Base-by-base conservation (phyloP, 2,329 filamentous ascomycete genomes). In the Verticillium zaregamsianum region DNA sequence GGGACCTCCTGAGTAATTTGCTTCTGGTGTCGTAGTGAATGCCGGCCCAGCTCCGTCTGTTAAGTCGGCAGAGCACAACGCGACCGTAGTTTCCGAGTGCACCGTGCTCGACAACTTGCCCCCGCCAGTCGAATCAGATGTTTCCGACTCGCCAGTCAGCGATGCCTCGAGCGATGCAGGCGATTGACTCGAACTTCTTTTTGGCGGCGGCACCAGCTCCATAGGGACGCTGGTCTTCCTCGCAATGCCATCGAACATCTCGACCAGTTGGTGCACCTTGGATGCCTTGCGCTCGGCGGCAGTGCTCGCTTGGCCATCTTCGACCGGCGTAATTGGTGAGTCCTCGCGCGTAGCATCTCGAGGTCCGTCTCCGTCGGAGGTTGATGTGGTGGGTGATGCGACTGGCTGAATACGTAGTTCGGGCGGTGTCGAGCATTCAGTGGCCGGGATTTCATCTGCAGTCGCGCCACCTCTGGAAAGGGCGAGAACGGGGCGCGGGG, bases 201-300 rank as follows among this genome's bases (percentile, higher is more conserved):
- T 55, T 20, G 56, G 31, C 37, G 31, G 32, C 12, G 23, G 31
- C 9, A 40, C 25, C 3, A 56, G 52, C 35, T 65, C 62, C 3
- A 55, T 60, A 3, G 55, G 56, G 33, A 45, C 15, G 20, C 32
- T 58, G 37, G 23, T 66, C 32, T 59, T 65, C 59, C 66, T 74
- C 0, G 72, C 66, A 14, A 84, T 74, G 3, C 77, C 79, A 62
- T 86, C 81, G 57, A 77, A 83, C 72, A 80, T 77, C 25, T 76
- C 76, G 35, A 84, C 82, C 28, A 85, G 71, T 57, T 80, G 78
- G 60, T 81, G 80, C 2, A 85, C 81, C 64, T 81, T 84, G 8
- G 79, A 80, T 0, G 68, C 66, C 59, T 78, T 74, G 54, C 72
- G 68, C 45, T 65, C 62, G 3, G 64, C 68, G 23, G 69, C 65